A percentile compares a stretch with the other conserved stretches of the same genome.
Evolutionary conservation across 1,139 yeast genomes (phyloP).

Genomic region (Eremothecium gossypii): DNA sequence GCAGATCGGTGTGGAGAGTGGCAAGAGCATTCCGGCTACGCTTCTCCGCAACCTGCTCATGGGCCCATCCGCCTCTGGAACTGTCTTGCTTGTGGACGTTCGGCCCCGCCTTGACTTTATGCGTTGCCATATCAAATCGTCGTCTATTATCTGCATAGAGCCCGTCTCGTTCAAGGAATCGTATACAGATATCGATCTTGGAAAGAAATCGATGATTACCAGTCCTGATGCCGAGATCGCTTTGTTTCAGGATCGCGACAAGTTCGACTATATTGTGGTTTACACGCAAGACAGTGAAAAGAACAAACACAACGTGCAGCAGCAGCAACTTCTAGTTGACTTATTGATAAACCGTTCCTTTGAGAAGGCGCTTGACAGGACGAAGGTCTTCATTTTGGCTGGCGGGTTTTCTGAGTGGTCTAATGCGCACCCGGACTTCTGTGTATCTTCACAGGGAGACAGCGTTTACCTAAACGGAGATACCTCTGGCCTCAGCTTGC

Average conservation of each 20-base stretch:
- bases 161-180: constrained; percentile 45
- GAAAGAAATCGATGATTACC: constrained; percentile 43
- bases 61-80: constrained; percentile 9
- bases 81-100: constrained; percentile 52
- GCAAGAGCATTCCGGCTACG: constrained; percentile 13
- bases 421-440: constrained; percentile 1
- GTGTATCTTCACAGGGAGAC: constrained; percentile 10
- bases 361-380: constrained; percentile 18
- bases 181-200: constrained; percentile 51
- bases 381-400: constrained; percentile 15
- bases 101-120: constrained; percentile 52
- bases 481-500: constrained; percentile 18
- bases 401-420: constrained; percentile 22
- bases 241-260: constrained; percentile 42
- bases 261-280: constrained; percentile 52
- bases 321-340: constrained; percentile 17
- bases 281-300: constrained; percentile 40
- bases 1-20: constrained; percentile 8
- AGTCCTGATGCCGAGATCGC: constrained; percentile 46
- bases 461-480: constrained; percentile 19
- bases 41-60: constrained; percentile 15
- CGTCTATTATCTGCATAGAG: constrained; percentile 58
- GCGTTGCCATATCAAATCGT: constrained; percentile 47
- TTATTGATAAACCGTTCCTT: constrained; percentile 21
- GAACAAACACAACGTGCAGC: constrained; percentile 17